Evolutionary conservation across 257 asterid genomes (phyloP).

Genomic region (Penstemon barbatus): DNA sequence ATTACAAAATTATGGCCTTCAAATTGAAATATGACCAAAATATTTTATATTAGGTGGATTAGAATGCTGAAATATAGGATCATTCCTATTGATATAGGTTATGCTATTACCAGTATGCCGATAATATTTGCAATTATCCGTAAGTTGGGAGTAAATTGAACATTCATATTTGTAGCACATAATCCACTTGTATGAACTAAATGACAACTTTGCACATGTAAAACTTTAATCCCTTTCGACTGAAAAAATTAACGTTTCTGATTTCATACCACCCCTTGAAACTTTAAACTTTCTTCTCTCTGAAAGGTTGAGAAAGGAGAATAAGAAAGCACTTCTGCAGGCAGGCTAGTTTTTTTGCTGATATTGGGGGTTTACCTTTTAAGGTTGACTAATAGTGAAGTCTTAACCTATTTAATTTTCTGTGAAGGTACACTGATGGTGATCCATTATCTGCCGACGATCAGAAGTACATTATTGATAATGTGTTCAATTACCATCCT

Average conservation of each 20-base stretch:
- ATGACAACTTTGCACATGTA: slow-evolving; percentile 6
- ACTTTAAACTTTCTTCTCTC: slow-evolving; percentile 4
- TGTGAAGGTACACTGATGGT: slow-evolving; percentile 78
- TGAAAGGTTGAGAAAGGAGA: not conserved
- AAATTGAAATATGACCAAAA: slow-evolving; percentile 4
- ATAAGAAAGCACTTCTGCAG: not conserved
- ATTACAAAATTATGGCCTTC: slow-evolving; percentile 6
- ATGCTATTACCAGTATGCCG: slow-evolving; percentile 4
- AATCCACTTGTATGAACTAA: not conserved
- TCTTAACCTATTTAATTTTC: slow-evolving; percentile 18
- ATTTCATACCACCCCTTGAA: not conserved
- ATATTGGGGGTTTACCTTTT: slow-evolving; percentile 11
- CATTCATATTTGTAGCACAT: slow-evolving; percentile 1
- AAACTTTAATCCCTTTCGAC: slow-evolving; percentile 3
- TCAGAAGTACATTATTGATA: slow-evolving; percentile 67
- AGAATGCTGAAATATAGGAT: slow-evolving; percentile 12
- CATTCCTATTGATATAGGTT: not conserved
- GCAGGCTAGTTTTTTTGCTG: not conserved
- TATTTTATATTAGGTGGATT: slow-evolving; percentile 12
- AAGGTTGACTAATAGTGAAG: not conserved
- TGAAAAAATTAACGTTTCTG: not conserved
- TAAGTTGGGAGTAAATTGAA: not conserved
- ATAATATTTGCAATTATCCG: not conserved
- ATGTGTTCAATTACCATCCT: slow-evolving; percentile 80
- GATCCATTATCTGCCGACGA: slow-evolving; percentile 80